Base-by-base conservation (phyloP, 2,329 filamentous ascomycete genomes). In the Gnomoniopsis smithogilvyi region DNA sequence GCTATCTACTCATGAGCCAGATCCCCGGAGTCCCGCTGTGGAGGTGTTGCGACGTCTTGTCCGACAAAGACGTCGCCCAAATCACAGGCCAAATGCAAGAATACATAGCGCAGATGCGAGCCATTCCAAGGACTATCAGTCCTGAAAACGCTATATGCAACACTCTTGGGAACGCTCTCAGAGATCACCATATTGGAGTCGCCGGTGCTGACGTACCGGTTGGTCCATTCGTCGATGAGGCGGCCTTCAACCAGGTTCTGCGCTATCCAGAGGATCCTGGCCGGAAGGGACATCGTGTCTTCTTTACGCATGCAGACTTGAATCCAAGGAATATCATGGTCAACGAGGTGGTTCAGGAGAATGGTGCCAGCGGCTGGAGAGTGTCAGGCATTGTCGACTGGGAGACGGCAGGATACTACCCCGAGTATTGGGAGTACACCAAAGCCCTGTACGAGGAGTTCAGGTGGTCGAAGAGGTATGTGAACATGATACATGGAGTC, bases 261-360 rank as follows among this genome's bases (percentile, higher is more conserved):
- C 58, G 65, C 21, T 68, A 66, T 45, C 53, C 68, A 4, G 67
- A 74, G 41, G 67, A 74, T 2, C 66, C 70, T 11, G 57, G 56
- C 48, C 66, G 68, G 2, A 15, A 64, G 64, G 66, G 67, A 12
- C 68, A 73, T 54, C 58, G 60, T 22, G 67, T 70, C 17, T 62
- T 70, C 7, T 74, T 74, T 30, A 71, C 71, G 3, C 70, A 73
- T 54, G 69, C 68, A 1, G 70, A 73, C 51, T 64, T 74, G 6
- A 72, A 71, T 47, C 63, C 67, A 2, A 64, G 68, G 7, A 74
- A 73, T 48, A 73, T 74, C 22, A 53, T 73, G 17, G 64, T 74
- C 17, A 64, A 67, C 17, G 53, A 55, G 36, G 51, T 62, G 17
- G 43, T 33, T 1, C 54, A 62, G 14, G 19, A 50, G 2, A 68